Base-by-base conservation (phyloP, 1,284 basidiomycete species). In the Peniophora sp. region DNA sequence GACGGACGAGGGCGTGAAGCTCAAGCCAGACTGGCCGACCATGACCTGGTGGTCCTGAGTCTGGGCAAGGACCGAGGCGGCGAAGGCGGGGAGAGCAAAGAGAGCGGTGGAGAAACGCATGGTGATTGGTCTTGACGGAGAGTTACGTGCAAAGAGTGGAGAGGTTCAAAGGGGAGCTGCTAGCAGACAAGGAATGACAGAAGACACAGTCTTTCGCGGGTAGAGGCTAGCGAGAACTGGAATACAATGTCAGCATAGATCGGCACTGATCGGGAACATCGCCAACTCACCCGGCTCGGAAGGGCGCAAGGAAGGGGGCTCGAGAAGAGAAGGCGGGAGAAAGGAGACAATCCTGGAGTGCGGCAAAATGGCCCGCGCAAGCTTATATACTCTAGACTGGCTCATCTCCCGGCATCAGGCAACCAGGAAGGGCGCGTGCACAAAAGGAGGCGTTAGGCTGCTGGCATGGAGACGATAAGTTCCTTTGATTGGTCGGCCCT, bases 21-120 rank as follows among this genome's bases (percentile, higher is more conserved):
- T 63, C 47, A 81, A 63, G 45, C 61, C 62, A 55, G 70, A 66
- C 14, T 63, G 68, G 49, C 81, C 83, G 51, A 82, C 79, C 27
- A 61, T 55, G 54, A 82, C 71, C 24, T 44, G 34, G 50, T 42
- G 3, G 42, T 41, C 47, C 37, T 41, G 37, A 20, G 14, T 35
- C 50, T n/a, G 55, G 48, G 43, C 52, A 3, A 47, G 47, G 2
- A 35, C 55, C 17, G 52, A 47, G 15, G 53, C 47, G 47, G 54
- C 45, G 53, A 58, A 44, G 34, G 51, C 43, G 23, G 59, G 49
- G 47, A 62, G 52, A 23, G 53, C 52, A 37, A 55, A 44, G 43
- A 53, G 42, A 23, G 54, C 39, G 34, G 55, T 37, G 34, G 56
- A 50, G 51, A 62, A 60, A 52, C 53, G 61, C 61, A 63, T 62